Percentiles rank a stretch among this genome's conserved stretches.
Evolutionary conservation across 1,139 yeast species (phyloP).

Genomic region (Candida tetrigidarum): DNA sequence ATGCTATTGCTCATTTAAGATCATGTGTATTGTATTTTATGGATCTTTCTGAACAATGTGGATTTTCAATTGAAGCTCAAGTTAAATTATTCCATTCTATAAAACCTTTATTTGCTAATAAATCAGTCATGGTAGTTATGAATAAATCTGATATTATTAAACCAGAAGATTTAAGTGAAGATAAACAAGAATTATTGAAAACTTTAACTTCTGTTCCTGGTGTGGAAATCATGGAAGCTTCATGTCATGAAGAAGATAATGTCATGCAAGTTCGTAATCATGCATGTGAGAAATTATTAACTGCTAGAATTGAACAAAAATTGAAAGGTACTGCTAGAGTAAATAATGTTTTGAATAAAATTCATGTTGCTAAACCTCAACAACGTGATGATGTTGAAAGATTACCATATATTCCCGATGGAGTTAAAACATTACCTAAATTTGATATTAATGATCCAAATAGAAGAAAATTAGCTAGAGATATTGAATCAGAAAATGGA

Average conservation of each 20-base stretch:
- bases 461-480: conserved; percentile 82
- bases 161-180: conserved; percentile 80
- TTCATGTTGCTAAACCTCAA: conserved; percentile 91
- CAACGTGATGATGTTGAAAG: conserved; percentile 86
- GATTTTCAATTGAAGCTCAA: conserved; percentile 96
- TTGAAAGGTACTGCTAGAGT: conserved; percentile 93
- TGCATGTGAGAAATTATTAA: conserved; percentile 95
- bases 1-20: conserved; percentile 97
- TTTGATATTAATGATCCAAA: conserved; percentile 83
- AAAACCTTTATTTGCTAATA: conserved; percentile 96
- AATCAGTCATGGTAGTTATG: conserved; percentile 92
- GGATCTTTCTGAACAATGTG: conserved; percentile 99
- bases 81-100: conserved; percentile 96
- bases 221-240: conserved; percentile 90
- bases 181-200: conserved; percentile 72
- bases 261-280: conserved; percentile 95
- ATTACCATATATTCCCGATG: conserved; percentile 82
- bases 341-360: conserved; percentile 87
- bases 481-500: conserved; percentile 91
- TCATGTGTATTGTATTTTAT: conserved; percentile 95
- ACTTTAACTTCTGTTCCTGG: conserved; percentile 68
- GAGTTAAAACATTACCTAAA: conserved; percentile 57
- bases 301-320: conserved; percentile 96
- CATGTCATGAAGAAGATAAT: conserved; percentile 94
- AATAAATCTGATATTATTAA: conserved; percentile 92